Evolutionary conservation across 1,284 basidiomycete genomes (phyloP).

Genomic region (Naganishia sp.): DNA sequence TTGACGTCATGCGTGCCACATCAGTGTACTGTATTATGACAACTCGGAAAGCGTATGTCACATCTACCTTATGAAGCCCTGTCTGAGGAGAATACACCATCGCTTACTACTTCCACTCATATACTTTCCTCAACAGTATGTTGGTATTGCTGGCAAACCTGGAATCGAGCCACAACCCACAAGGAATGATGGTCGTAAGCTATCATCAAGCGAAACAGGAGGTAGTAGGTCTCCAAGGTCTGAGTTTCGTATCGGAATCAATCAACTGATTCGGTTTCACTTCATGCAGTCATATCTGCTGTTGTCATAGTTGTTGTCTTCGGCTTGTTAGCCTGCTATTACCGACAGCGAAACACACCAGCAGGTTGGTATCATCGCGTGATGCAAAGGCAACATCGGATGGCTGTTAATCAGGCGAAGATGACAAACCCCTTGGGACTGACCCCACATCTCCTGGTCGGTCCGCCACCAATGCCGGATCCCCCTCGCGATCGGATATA

Average conservation of each 20-base stretch:
- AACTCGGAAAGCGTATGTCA: constrained; percentile 25
- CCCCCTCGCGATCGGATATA: constrained; percentile 11
- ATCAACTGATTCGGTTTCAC: background rate
- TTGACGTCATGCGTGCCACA: background rate
- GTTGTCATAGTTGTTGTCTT: constrained; percentile 43
- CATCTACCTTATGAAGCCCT: background rate
- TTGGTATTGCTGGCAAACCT: constrained; percentile 50
- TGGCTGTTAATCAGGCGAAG: background rate
- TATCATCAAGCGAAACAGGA: constrained; percentile 20
- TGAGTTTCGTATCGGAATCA: no score
- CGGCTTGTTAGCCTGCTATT: constrained; percentile 41
- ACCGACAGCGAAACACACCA: constrained; percentile 43
- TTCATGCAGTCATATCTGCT: constrained; percentile 42
- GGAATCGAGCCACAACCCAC: constrained; percentile 39
- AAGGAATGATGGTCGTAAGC: background rate
- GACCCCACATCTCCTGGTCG: constrained; percentile 8
- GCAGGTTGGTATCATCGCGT: constrained; percentile 46
- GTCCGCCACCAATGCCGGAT: constrained; percentile 10
- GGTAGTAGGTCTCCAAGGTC: constrained; percentile 9
- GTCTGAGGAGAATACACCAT: background rate
- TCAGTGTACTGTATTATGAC: constrained; percentile 47
- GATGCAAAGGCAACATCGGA: constrained; percentile 42
- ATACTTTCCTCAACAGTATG: constrained; percentile 31
- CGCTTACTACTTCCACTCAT: background rate
- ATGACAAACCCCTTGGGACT: constrained; percentile 21